Conservation (phyloP, 495 filamentous ascomycete genomes). For the Lepraria neglecta region DNA sequence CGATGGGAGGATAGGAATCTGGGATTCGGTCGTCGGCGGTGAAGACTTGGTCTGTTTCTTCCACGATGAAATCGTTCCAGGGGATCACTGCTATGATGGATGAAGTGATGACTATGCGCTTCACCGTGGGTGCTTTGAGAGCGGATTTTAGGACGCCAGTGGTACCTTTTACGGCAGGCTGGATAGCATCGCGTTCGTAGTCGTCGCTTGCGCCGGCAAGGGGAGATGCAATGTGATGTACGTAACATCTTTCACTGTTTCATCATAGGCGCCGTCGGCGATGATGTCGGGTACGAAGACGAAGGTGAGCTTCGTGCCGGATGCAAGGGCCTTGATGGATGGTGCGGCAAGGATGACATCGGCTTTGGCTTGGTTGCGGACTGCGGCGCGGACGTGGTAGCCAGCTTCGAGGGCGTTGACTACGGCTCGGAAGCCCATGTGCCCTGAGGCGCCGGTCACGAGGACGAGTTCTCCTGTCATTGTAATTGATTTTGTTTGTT, state of each 20-base stretch:
- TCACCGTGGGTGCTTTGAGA: conserved; percentile 29
- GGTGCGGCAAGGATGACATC: not conserved
- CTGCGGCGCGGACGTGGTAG: conserved; percentile 5
- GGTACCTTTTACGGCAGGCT: conserved; percentile 37
- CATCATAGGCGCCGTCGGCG: conserved; percentile 39
- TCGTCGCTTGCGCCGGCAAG: conserved; percentile 24
- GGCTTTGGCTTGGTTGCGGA: conserved; percentile 10
- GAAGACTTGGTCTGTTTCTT: conserved; percentile 20
- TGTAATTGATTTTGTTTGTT: not conserved
- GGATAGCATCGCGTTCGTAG: conserved; percentile 29
- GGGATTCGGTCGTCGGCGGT: conserved; percentile 19
- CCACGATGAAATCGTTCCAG: conserved; percentile 2
- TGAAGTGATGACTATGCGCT: conserved; percentile 41
- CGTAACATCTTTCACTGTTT: conserved; percentile 41
- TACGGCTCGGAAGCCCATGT: conserved; percentile 1
- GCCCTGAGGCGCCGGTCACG: not conserved
- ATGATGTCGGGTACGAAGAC: conserved; percentile 44
- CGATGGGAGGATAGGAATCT: conserved; percentile 17
- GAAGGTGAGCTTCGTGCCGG: conserved; percentile 31
- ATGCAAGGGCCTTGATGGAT: conserved; percentile 7
- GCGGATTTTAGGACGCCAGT: conserved; percentile 38
- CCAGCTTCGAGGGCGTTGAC: conserved; percentile 6
- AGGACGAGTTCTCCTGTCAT: conserved; percentile 14
- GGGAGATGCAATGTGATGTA: conserved; percentile 50
- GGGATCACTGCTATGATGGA: conserved; percentile 36